These are phyloP conservation scores for Hypericum androsaemum DNA, from an alignment of 345 rosid genomes.

Conservation along the genomic window DNA sequence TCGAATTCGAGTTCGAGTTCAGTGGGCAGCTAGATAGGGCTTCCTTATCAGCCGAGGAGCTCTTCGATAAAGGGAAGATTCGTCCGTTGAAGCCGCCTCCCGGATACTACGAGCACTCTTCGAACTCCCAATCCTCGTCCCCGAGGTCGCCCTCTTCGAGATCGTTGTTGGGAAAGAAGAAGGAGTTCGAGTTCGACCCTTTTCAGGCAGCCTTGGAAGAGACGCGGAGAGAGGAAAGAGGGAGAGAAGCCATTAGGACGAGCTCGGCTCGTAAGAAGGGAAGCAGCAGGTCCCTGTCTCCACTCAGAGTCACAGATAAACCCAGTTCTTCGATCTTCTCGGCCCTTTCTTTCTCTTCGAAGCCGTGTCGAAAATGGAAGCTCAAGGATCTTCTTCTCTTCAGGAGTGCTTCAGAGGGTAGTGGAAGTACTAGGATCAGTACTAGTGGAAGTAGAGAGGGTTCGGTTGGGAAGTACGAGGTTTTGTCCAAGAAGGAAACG, in stretches of 20 bases:
- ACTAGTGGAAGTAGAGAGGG: background rate
- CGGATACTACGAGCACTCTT: conserved; percentile 14
- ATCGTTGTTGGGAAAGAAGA: conserved; percentile 17
- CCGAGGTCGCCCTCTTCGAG: conserved; percentile 36
- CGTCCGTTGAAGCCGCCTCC: conserved; percentile 52
- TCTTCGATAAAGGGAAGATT: conserved; percentile 80
- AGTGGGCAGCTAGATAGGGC: conserved; percentile 63
- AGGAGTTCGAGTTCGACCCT: conserved; percentile 22
- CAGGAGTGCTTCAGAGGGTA: conserved; percentile 88
- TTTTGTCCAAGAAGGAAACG: conserved; percentile 38
- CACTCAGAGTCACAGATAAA: conserved; percentile 50
- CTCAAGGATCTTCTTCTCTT: conserved; percentile 65
- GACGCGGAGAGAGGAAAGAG: conserved; percentile 14
- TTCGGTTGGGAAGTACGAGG: conserved; percentile 37
- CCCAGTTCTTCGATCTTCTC: conserved; percentile 48
- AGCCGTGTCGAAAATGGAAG: conserved; percentile 58
- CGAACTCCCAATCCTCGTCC: conserved; percentile 21
- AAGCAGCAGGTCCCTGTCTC: conserved; percentile 61
- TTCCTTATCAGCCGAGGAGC: conserved; percentile 80
- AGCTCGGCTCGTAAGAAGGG: conserved; percentile 36
- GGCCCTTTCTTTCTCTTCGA: conserved; percentile 48
- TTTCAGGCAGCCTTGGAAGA: conserved; percentile 31
- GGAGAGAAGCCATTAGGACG: background rate
- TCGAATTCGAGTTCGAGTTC: conserved; percentile 45
- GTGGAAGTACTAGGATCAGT: conserved; percentile 30